Conservation (phyloP, 352 stramenopile species). For the Phytophthora colocasiae region DNA sequence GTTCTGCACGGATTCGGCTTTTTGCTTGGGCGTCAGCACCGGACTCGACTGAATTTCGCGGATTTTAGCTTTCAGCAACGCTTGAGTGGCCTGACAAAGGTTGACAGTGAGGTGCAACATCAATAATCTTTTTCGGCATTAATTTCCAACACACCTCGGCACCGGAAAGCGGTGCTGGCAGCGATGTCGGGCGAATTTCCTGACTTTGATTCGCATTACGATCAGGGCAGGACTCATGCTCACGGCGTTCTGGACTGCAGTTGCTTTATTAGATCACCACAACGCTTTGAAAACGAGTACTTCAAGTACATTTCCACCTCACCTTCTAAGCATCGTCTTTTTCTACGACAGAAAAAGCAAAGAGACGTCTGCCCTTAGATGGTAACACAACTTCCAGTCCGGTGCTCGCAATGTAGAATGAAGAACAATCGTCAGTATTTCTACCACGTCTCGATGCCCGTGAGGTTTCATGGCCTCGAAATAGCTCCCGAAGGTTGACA, state of each 20-base stretch:
- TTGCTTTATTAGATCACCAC: neutral
- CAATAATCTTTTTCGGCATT: neutral
- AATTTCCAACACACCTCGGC: conserved; percentile 47
- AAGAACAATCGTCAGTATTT: conserved; percentile 6
- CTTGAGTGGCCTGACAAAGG: conserved; percentile 53
- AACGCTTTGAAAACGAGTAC: too few relatives aligned
- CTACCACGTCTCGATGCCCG: conserved; percentile 3
- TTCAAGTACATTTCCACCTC: neutral
- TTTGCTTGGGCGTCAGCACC: conserved; percentile 82
- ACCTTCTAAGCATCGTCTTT: conserved; percentile 29
- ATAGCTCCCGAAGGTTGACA: conserved; percentile 17
- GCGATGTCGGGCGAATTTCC: conserved; percentile 44
- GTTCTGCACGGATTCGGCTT: conserved; percentile 82
- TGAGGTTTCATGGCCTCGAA: conserved; percentile 26
- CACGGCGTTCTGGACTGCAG: conserved; percentile 39
- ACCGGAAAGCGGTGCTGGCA: conserved; percentile 61
- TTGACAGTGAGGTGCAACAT: too few relatives aligned
- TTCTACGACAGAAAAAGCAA: too few relatives aligned
- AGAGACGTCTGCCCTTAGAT: neutral
- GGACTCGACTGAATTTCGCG: conserved; percentile 81
- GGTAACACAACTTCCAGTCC: conserved; percentile 12
- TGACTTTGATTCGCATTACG: conserved; percentile 46
- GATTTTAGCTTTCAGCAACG: conserved; percentile 75
- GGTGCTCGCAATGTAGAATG: conserved; percentile 23
- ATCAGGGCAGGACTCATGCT: conserved; percentile 39